phyloP scores from a whole-genome alignment of 345 rosid genomes.

The Aurinia saxatilis region DNA sequence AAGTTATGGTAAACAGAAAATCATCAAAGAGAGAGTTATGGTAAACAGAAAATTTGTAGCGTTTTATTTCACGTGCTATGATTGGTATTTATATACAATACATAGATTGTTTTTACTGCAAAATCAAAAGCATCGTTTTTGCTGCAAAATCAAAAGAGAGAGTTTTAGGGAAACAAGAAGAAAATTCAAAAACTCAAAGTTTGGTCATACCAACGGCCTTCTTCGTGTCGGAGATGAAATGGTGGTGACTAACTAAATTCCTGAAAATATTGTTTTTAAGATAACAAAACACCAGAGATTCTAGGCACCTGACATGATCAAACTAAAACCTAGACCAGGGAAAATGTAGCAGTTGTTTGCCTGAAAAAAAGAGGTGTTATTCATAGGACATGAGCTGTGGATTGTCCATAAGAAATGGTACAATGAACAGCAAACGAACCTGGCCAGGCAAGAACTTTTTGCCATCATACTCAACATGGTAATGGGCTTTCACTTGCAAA shows the following conservation, averaged over 20 bases:
- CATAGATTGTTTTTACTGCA: too few relatives aligned
- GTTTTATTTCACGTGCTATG: too few relatives aligned
- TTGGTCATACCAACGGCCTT: conserved; percentile 68
- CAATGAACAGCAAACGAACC: conserved; percentile 35
- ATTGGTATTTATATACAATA: too few relatives aligned
- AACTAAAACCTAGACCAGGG: conserved; percentile 90
- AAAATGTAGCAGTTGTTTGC: conserved; percentile 96
- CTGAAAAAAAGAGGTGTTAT: conserved; percentile 30
- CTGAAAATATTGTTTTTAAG: conserved; percentile 85
- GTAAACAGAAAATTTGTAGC: too few relatives aligned
- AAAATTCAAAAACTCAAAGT: not conserved
- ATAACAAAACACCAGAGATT: conserved; percentile 29
- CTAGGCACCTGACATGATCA: conserved; percentile 85
- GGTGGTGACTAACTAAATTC: conserved; percentile 72
- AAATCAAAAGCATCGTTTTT: too few relatives aligned
- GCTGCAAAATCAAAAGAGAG: conserved; percentile 30
- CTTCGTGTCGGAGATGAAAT: conserved; percentile 79
- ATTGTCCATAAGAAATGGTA: not conserved
- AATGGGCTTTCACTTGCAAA: conserved; percentile 99
- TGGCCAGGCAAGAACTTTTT: conserved; percentile 72
- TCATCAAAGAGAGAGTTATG: too few relatives aligned
- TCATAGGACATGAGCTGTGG: not conserved
- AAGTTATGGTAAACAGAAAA: too few relatives aligned
- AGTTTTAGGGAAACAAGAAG: not conserved
- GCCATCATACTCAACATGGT: conserved; percentile 65